Evolutionary conservation across 2,329 filamentous ascomycete genomes (phyloP), one percentile per base, ranked within the genome.

Genomic region (Sarocladium kiliense): DNA sequence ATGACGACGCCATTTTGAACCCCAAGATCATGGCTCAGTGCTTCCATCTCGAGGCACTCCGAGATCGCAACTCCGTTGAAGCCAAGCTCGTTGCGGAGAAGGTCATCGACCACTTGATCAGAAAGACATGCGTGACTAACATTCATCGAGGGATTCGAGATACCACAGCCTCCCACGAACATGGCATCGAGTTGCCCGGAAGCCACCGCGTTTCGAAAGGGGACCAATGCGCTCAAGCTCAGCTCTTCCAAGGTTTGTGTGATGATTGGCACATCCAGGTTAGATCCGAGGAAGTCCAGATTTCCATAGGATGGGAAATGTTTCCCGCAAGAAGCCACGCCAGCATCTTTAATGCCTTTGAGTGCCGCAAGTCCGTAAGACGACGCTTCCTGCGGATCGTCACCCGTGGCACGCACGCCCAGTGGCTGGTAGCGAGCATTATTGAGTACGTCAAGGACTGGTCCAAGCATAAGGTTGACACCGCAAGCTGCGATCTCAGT

Each of bases 281-380:
- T 92, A 3, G 91, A 96, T 12, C 91, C 92, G 2, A 96, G 81
- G 63, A 97, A 96, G 68, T 97, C 92, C 18, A 97, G 77, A 64
- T 96, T 97, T 30, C 93, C 93, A 65, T 97, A 97, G 0, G 91
- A 96, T 3, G 93, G 93, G 63, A 97, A 97, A 69, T 97, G 93
- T 69, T 97, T 97, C 56, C 93, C 93, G 65, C 94, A 91, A 0
- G 91, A 95, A 2, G 87, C 89, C 45, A 97, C 74, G 0, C 93
- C 92, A 11, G 89, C 92, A 68, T 96, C 90, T 63, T 93, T 91
- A 70, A 95, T 96, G 42, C 94, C 94, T 66, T 88, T 92, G 74
- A 97, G 88, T 57, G 89, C 91, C 23, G 92, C 89, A 47, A 95
- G 89, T 50, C 90, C 91, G 71, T 93, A 97, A 57, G 91, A 88